These are phyloP conservation scores for Nothomitra cinnamomea DNA, from an alignment of 2,329 filamentous ascomycete genomes.

Conservation along the genomic window DNA sequence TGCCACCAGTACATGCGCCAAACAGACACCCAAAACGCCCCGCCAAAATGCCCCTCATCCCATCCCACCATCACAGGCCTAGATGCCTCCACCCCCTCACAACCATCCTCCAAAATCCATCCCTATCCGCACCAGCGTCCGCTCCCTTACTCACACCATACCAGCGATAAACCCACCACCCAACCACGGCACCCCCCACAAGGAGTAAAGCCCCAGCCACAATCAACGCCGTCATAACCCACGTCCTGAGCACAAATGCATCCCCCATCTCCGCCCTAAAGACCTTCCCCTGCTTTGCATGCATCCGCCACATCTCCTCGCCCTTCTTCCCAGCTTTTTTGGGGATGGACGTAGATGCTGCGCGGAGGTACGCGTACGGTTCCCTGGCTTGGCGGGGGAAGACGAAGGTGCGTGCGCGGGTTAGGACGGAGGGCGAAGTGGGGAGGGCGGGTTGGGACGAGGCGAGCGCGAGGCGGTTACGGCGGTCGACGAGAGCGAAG, in stretches of 20 bases:
- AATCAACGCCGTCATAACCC: slow-evolving; percentile 26
- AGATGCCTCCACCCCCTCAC: no score
- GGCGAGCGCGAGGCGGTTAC: slow-evolving; percentile 26
- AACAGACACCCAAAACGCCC: no score
- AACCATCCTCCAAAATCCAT: no score
- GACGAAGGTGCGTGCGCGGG: background rate
- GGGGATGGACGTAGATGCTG: background rate
- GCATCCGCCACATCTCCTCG: slow-evolving; percentile 11
- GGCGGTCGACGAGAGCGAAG: slow-evolving; percentile 43
- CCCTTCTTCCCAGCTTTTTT: slow-evolving; percentile 11
- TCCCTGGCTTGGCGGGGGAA: background rate
- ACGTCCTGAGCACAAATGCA: slow-evolving; percentile 41
- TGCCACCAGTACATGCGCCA: no score
- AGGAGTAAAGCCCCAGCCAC: background rate
- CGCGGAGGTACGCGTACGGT: background rate
- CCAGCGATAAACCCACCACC: background rate
- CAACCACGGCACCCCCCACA: background rate
- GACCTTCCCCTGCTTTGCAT: slow-evolving; percentile 41
- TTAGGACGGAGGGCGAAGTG: slow-evolving; percentile 14
- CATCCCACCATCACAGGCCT: no score
- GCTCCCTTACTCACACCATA: background rate
- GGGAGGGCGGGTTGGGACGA: slow-evolving; percentile 16
- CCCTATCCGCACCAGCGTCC: background rate
- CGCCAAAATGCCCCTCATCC: no score
- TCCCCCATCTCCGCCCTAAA: slow-evolving; percentile 44